Conservation (phyloP, 2,329 filamentous ascomycete species). For the Helotiales sp. region DNA sequence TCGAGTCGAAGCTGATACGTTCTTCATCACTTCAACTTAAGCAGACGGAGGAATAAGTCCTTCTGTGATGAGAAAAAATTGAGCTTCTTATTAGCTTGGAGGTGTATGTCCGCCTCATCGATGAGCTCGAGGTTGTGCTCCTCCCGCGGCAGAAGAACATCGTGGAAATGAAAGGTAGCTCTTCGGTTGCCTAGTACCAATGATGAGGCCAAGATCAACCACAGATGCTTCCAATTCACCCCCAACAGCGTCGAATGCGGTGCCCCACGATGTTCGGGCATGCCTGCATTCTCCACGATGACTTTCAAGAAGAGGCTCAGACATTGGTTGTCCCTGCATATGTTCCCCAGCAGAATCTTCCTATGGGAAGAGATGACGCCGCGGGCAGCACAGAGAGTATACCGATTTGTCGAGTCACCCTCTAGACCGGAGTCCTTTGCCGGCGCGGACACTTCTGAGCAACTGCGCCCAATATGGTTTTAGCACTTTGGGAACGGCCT, state of each 20-base stretch:
- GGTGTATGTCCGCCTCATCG: neutral
- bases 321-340: neutral
- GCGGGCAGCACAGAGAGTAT: neutral
- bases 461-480: neutral
- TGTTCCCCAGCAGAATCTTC: neutral
- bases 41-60: neutral
- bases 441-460: neutral
- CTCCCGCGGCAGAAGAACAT: neutral
- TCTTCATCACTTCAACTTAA: too few species aligned
- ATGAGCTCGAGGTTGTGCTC: neutral
- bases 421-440: neutral
- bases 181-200: neutral
- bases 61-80: neutral
- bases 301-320: neutral
- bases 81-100: neutral
- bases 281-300: neutral
- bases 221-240: neutral
- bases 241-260: neutral
- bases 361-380: neutral
- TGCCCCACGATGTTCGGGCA: constrained; percentile 1
- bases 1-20: too few species aligned
- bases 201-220: neutral
- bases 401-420: neutral
- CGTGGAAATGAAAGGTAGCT: neutral
- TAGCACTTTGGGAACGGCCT: neutral